Evolutionary conservation across 2,329 filamentous ascomycete genomes (phyloP), one percentile per base, ranked within the genome.

Genomic region (Fusarium liriodendri): DNA sequence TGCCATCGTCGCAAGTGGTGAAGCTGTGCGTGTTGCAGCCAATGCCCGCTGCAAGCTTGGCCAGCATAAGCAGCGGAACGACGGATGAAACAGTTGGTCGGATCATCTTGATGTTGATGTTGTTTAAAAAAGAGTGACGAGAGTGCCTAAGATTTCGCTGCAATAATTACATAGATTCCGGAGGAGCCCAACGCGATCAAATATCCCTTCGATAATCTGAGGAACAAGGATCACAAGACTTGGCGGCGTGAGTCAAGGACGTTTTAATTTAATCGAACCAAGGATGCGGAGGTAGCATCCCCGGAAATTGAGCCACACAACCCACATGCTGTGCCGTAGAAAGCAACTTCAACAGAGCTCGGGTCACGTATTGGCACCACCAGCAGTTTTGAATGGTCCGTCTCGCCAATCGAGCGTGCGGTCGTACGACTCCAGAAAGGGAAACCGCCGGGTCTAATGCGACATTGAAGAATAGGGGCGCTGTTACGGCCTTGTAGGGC

Each of bases 1-100:
- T 79, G n/a, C 62, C 66, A 11, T 79, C 77, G 2, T 68, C 62
- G 50, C 74, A 76, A 27, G 60, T 67, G 14, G 71, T 74, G 27
- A n/a, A 76, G 25, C 68, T 76, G 10, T 71, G 71, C 1, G 66
- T 70, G 32, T 67, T 55, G 8, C 74, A 76, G 16, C 66, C 61
- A 7, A 69, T 67, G 13, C 66, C 73, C 2, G 72, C 40, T 2
- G 29, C 66, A 33, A 70, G 54, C 50, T 72, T 63, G 3, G 68
- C 42, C 3, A 76, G 68, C 50, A 73, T 58, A 7, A 76, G 61
- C 10, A 75, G 25, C 0, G 69, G 47, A 1, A 72, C 13, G 14
- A 25, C 20, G 2, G 42, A 60, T 2, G 65, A 8, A 13, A 67
- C n/a, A 18, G 18, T 38, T 5, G 63, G 35, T 37, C 54, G 62